Evolutionary conservation across 345 rosid genomes (phyloP), one percentile per base, ranked within the genome.

Genomic region (Schrenkiella parvula): DNA sequence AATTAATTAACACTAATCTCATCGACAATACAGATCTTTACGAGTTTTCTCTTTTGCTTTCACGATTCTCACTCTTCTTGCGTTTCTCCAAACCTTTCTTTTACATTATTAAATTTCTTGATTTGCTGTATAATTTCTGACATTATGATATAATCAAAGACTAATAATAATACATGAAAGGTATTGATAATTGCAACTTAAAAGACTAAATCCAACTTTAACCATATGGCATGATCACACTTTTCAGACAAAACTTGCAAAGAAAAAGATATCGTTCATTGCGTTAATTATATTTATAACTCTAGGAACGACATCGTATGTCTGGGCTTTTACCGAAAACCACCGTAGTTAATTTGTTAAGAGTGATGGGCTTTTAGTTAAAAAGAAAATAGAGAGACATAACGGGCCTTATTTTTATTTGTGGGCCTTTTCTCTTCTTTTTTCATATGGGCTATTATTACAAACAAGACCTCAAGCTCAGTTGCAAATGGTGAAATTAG

Each of bases 31-130:
- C 46, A 38, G 1, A 66, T 67, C 54, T 32, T 67, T 31, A 48
- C 70, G 53, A 61, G 15, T 54, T 68, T 53, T 69, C 18, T 70
- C 61, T 76, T 76, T 75, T 69, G 47, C 66, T 75, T 62, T 75
- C 75, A 75, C 75, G 11, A 51, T 54, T 54, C 26, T 75, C 79
- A 69, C 70, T 32, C 64, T 75, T 62, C 59, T 76, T 70, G 38
- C 52, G 58, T 69, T 68, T 75, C 29, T 44, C 70, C 31, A 68
- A 51, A 69, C 34, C 34, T 75, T 75, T 65, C 5, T 10, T 6
- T 1, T 11, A 2, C 55, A 39, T 28, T 17, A 39, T 28, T 17
- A 6, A 17, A 4, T 34, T 23, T 47, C 37, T 47, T 25, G 59
- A 38, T 58, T 39, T 31, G 58, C 0, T 19, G 42, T 29, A 5